These are phyloP conservation scores for Nymphaea colorata DNA, from an alignment of 164 flowering plant species.

Conservation along the genomic window DNA sequence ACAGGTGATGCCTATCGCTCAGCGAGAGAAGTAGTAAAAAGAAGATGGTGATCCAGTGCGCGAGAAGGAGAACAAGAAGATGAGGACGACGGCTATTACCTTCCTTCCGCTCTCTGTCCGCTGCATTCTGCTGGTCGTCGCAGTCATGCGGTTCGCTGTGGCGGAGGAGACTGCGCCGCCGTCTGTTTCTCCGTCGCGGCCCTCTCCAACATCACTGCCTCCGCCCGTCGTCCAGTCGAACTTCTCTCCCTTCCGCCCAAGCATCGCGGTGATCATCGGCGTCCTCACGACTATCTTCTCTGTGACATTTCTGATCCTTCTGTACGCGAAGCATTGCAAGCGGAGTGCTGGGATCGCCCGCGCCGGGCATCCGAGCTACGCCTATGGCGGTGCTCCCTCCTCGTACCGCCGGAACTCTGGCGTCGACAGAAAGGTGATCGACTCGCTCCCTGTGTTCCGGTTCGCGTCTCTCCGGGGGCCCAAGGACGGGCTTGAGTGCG, in stretches of 20 bases:
- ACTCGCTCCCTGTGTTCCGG: constrained; percentile 68
- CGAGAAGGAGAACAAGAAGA: not conserved
- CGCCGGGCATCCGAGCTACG: not conserved
- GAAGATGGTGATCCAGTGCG: not conserved
- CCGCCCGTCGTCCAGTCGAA: not conserved
- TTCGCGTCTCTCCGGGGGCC: constrained; percentile 56
- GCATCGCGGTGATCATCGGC: constrained; percentile 51
- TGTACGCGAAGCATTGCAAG: constrained; percentile 76
- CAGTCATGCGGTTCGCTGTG: not conserved
- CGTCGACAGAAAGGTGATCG: constrained; percentile 50
- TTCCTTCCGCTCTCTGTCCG: not conserved
- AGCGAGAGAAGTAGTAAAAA: not conserved
- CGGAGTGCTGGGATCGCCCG: constrained; percentile 6
- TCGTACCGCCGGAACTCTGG: constrained; percentile 48
- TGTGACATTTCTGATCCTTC: constrained; percentile 62
- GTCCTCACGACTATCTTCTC: constrained; percentile 67
- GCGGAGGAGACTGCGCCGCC: not conserved
- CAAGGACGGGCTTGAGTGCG: constrained; percentile 85
- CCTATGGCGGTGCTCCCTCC: not conserved
- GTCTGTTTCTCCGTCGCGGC: not conserved
- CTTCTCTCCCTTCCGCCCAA: constrained; percentile 38
- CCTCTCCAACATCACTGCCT: not conserved
- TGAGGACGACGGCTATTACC: not conserved
- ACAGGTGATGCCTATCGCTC: not conserved
- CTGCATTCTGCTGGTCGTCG: not conserved